Evolutionary conservation across 2,329 filamentous ascomycete genomes (phyloP), one percentile per base, ranked within the genome.

Genomic region (Stagonosporopsis vannaccii): DNA sequence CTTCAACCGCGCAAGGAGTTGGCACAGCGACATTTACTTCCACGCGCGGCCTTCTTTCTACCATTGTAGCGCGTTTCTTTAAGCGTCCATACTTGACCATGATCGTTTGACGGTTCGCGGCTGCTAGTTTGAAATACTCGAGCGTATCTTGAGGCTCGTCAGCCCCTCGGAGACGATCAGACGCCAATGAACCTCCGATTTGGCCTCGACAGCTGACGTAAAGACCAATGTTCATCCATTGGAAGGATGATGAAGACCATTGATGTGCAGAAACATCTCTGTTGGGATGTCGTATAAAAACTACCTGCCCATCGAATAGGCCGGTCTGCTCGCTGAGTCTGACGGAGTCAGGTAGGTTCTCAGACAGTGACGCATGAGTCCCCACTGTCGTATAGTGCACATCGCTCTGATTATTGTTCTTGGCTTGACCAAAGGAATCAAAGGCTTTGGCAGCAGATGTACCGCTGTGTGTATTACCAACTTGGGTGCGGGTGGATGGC

Each of bases 211-310:
- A 73, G 53, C 79, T 75, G 30, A 73, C 77, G 58, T 76, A 81
- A 23, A 73, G 71, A 2, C 80, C 80, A 35, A 81, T 75, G 52
- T 79, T 79, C 44, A 75, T 69, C 80, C 80, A 82, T 36, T 77
- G 68, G 41, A 71, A 79, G 3, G 74, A 67, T 1, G 54, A 48
- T 0, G 56, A 54, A 6, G 76, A 78, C 80, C 80, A 82, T 56
- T 80, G 77, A 48, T 81, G 80, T 2, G 79, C 80, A 23, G 77
- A 77, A 4, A 81, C 72, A 51, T 81, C 78, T 42, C 78, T 74
- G 55, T 81, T 81, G 0, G 79, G 78, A 59, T 82, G 79, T 44
- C 78, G 74, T 28, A 80, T 75, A 66, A 81, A 81, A 13, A 77
- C 70, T 17, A 81, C 67, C 55, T 80, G 74, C 8, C 79, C 79